A percentile compares a stretch with the other conserved stretches of the same genome.
These are phyloP conservation scores for Dothideomycetidae sp. DNA, from an alignment of 2,329 filamentous ascomycete species.

Conservation along the genomic window DNA sequence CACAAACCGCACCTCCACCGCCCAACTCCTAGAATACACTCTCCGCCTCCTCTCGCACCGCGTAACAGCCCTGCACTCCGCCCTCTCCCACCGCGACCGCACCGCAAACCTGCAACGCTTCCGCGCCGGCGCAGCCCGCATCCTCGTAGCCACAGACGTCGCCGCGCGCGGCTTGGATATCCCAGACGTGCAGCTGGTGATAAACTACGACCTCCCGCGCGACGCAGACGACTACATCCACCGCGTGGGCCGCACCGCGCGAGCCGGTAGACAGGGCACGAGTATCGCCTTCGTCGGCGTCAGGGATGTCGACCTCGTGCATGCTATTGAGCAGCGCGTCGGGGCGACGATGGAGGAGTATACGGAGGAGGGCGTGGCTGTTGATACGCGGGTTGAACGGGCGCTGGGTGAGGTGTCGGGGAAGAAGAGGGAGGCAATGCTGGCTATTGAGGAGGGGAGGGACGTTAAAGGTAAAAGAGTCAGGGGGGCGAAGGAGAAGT, in stretches of 20 bases:
- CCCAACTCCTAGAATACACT: slow-evolving; percentile 77
- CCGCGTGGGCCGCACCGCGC: slow-evolving; percentile 83
- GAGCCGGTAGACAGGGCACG: slow-evolving; percentile 73
- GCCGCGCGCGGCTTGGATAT: slow-evolving; percentile 92
- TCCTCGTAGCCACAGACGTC: slow-evolving; percentile 90
- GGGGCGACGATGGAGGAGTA: slow-evolving; percentile 69
- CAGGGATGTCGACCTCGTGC: slow-evolving; percentile 78
- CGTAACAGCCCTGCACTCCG: slow-evolving; percentile 81
- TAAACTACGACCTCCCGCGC: slow-evolving; percentile 94
- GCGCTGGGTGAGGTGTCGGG: slow-evolving; percentile 81
- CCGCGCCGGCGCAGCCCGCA: slow-evolving; percentile 72
- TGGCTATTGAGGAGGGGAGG: slow-evolving; percentile 83
- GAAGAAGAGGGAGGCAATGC: slow-evolving; percentile 81
- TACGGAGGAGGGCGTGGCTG: slow-evolving; percentile 77
- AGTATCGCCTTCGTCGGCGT: slow-evolving; percentile 83
- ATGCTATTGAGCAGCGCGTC: slow-evolving; percentile 76
- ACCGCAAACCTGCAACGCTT: slow-evolving; percentile 83
- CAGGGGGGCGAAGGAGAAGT: slow-evolving; percentile 23
- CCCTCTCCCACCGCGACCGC: slow-evolving; percentile 69
- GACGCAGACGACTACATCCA: slow-evolving; percentile 97
- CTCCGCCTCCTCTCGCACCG: slow-evolving; percentile 75
- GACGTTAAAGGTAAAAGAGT: slow-evolving; percentile 77
- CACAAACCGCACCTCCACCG: slow-evolving; percentile 80
- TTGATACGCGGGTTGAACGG: slow-evolving; percentile 77
- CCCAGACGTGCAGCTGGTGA: slow-evolving; percentile 72